phyloP scores from a whole-genome alignment of 2,329 filamentous ascomycete species.

The Ophiostoma australiae region DNA sequence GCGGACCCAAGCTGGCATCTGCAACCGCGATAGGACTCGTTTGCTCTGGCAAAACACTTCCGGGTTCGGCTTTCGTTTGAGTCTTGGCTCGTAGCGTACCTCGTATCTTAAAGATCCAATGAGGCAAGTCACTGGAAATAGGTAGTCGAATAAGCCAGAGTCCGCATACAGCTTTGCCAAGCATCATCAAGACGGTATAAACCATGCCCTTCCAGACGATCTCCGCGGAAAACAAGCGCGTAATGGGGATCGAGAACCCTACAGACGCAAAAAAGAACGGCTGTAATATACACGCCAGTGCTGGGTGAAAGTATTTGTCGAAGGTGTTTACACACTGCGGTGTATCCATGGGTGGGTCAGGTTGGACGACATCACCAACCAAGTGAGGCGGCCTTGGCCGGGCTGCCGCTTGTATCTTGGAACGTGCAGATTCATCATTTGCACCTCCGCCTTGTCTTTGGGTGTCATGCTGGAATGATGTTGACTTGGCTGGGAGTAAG shows the following conservation, averaged over 20 bases:
- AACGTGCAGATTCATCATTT: background rate
- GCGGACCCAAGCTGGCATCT: too few species aligned
- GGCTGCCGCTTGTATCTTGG: background rate
- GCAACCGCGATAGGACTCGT: background rate
- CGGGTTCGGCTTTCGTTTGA: background rate
- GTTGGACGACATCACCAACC: background rate
- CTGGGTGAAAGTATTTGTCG: conserved; percentile 39
- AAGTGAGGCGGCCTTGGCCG: background rate
- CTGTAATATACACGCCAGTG: conserved; percentile 51
- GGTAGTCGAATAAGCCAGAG: conserved; percentile 40
- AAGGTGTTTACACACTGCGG: conserved; percentile 32
- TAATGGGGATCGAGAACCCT: conserved; percentile 73
- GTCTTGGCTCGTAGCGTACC: background rate
- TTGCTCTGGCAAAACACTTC: background rate
- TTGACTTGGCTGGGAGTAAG: conserved; percentile 15
- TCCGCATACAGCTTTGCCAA: conserved; percentile 58
- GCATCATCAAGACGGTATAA: conserved; percentile 65
- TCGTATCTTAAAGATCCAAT: background rate
- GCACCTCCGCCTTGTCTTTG: background rate
- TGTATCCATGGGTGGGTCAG: background rate
- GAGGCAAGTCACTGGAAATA: background rate
- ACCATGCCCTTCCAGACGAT: conserved; percentile 69
- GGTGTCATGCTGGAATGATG: background rate
- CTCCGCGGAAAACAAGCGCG: conserved; percentile 57
- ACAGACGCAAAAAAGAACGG: conserved; percentile 73